Evolutionary conservation across 345 rosid genomes (phyloP), one percentile per base, ranked within the genome.

Genomic region (Psidium guajava): DNA sequence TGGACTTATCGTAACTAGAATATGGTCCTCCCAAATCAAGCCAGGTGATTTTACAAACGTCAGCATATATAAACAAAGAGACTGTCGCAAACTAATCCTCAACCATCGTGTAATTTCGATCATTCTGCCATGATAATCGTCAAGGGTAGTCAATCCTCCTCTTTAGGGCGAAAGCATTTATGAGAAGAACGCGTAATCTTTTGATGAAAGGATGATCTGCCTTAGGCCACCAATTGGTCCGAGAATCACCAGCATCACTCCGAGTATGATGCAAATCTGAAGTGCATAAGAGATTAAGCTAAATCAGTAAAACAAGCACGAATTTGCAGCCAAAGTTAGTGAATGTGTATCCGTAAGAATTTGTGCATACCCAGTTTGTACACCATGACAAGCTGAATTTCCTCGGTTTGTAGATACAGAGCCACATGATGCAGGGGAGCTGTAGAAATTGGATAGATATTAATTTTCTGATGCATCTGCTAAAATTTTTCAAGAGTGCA

Each of bases 341-440:
- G 50, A 24, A 27, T 25, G 21, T 4, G 25, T 15, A 11, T 56
- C 14, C 3, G 16, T 28, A 52, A 36, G 54, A 80, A 49, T 59
- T 18, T 16, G 49, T 13, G 28, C 88, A 8, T 92, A 95, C 99
- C 96, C 98, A 96, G 58, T 96, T 96, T 44, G 82, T 22, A 15
- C 50, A 59, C 98, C 98, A 96, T 56, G 94, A 93, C 5, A 92
- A 40, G 85, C 96, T 82, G 88, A 87, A 94, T 83, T 54, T 93
- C 89, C 85, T 93, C 44, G 98, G 99, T 90, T 96, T 96, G 90
- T 84, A 87, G 83, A 95, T 82, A 54, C 49, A 11, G 64, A 95
- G 91, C 99, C 99, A 96, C 85, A 93, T 93, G 86, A 91, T 84
- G 91, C 98, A 96, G 3, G 98, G 98, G 8, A 95, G 91, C 98